Percentiles rank a stretch among this genome's conserved stretches.
Evolutionary conservation across 106 monocot genomes (phyloP).

Genomic region (Platanthera guangdongensis): DNA sequence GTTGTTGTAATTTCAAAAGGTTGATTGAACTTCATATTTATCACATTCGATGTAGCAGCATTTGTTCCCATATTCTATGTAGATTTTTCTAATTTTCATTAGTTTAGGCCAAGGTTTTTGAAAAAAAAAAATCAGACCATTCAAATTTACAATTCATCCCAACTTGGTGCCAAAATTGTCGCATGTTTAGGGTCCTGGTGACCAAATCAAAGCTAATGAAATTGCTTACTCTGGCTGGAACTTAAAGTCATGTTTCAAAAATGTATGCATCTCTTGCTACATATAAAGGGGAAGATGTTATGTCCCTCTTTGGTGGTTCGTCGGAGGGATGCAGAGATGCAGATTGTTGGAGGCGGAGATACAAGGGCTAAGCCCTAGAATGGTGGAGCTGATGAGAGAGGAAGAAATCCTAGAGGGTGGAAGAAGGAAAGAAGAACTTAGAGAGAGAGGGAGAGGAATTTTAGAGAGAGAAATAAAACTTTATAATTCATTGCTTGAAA

Average conservation of each 20-base stretch:
- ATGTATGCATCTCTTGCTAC: too few species aligned
- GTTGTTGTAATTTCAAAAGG: not conserved
- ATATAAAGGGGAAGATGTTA: too few species aligned
- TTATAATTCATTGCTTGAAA: too few species aligned
- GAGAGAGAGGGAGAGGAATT: too few species aligned
- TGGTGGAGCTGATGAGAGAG: too few species aligned
- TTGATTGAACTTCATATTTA: not conserved
- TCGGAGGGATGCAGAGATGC: too few species aligned
- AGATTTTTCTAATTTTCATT: not conserved
- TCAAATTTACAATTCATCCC: not conserved
- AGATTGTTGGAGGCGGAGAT: too few species aligned
- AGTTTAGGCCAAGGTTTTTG: not conserved
- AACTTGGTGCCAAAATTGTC: not conserved
- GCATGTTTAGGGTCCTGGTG: not conserved
- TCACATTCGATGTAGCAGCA: not conserved
- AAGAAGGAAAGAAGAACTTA: too few species aligned
- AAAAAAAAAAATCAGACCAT: not conserved
- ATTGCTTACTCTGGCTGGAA: not conserved
- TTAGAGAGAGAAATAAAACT: too few species aligned
- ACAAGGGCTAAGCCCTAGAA: too few species aligned
- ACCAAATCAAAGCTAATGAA: not conserved
- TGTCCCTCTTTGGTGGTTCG: too few species aligned
- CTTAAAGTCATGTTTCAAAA: not conserved
- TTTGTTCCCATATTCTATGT: not conserved
- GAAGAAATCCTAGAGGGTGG: too few species aligned